Evolutionary conservation across 495 filamentous ascomycete species (phyloP).

Genomic region (Pyrenula aspistea): DNA sequence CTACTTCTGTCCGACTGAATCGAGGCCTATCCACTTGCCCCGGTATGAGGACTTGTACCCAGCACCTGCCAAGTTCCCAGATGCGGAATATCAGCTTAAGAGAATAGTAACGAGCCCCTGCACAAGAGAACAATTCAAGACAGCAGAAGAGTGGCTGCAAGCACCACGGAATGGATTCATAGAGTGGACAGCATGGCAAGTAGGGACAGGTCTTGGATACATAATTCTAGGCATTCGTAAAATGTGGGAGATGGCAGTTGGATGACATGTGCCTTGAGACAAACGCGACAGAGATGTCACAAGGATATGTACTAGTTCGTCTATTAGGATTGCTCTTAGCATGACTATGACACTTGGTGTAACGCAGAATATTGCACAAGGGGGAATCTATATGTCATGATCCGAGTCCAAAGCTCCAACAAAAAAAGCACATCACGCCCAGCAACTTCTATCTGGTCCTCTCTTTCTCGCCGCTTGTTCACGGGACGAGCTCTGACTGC

Average conservation of each 20-base stretch:
- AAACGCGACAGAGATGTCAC: too few species aligned
- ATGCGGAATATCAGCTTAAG: neutral
- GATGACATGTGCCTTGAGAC: too few species aligned
- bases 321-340: too few species aligned
- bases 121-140: neutral
- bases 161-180: neutral
- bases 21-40: neutral
- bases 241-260: neutral
- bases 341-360: too few species aligned
- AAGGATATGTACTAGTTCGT: too few species aligned
- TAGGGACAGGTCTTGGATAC: neutral
- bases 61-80: neutral
- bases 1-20: neutral
- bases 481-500: too few species aligned
- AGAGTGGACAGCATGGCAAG: neutral
- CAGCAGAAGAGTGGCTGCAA: neutral
- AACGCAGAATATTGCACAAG: neutral
- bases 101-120: neutral
- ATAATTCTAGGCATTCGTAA: neutral
- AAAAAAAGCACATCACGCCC: too few species aligned
- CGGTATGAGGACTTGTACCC: neutral
- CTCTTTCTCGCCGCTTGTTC: too few species aligned
- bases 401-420: too few species aligned
- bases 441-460: too few species aligned
- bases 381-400: too few species aligned